Percentiles rank a stretch among this genome's conserved stretches.
Conservation (phyloP, 257 asterid species). For the Scutellaria baicalensis region DNA sequence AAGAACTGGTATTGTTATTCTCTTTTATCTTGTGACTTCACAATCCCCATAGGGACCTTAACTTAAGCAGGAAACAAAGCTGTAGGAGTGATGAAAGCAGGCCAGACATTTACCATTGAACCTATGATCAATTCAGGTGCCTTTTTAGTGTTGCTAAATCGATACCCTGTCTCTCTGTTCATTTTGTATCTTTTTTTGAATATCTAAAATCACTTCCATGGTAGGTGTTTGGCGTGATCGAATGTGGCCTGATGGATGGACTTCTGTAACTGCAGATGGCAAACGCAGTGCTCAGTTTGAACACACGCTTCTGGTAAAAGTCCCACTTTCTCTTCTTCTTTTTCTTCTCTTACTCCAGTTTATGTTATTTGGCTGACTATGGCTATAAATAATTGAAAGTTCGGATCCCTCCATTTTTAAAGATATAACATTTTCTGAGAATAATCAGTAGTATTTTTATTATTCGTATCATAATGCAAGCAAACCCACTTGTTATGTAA, state of each 20-base stretch:
- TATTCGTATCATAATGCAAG: neutral
- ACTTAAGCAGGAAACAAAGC: slow-evolving; percentile 85
- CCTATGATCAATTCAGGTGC: slow-evolving; percentile 94
- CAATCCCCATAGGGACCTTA: slow-evolving; percentile 31
- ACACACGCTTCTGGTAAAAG: slow-evolving; percentile 77
- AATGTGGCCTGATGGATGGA: slow-evolving; percentile 99
- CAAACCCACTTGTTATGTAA: neutral
- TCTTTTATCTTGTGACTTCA: slow-evolving; percentile 1
- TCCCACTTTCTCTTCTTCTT: neutral
- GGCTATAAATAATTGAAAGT: no score
- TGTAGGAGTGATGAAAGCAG: slow-evolving; percentile 94
- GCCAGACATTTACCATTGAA: slow-evolving; percentile 93
- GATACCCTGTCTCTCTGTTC: neutral
- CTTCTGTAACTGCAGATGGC: slow-evolving; percentile 90
- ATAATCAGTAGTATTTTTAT: no score
- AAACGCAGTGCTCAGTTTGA: slow-evolving; percentile 96
- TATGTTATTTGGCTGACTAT: neutral
- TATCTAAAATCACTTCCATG: slow-evolving; percentile 1
- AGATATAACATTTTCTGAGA: no score
- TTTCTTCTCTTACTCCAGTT: neutral
- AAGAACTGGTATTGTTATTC: neutral
- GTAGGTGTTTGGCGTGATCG: slow-evolving; percentile 93
- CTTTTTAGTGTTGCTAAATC: neutral
- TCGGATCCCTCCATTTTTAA: no score
- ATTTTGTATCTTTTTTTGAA: neutral